Base-by-base conservation (phyloP, 495 filamentous ascomycete species). In the Astrocystis sublimbata region DNA sequence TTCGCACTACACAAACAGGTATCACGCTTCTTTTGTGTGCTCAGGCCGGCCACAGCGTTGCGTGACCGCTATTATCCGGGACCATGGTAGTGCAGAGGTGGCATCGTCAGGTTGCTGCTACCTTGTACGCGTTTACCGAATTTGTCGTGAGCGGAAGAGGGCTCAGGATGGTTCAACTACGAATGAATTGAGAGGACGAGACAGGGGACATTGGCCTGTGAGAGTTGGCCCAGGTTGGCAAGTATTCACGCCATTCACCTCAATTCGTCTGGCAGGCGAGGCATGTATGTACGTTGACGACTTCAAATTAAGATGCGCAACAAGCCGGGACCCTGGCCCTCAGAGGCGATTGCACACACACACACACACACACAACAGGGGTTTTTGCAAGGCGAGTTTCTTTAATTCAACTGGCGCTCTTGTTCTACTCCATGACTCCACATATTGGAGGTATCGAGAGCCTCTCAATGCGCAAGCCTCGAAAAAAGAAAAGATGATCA, bases 271-370 rank as follows among this genome's bases (percentile, higher is more conserved):
- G 70, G 70, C 65, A 70, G 70, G 70, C 70, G 65, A n/a, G n/a
- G n/a, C n/a, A n/a, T n/a, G n/a, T n/a, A n/a, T n/a, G n/a, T n/a
- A 62, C 63, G 63, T 64, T 36, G 49, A 67, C 68, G 68, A 70
- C 59, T 59, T 72, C 70, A 70, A 72, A 72, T 72, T 70, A 65
- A 72, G 70, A 72, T 70, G 70, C 65, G 70, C 70, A 67, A 60
- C 63, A 65, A 63, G 62, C 68, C 61, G 66, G 68, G 69, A 50
- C 58, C 70, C 65, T 68, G 60, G 69, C 61, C 49, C 45, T 35
- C 61, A 52, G 61, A 58, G 60, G 57, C 62, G 64, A 70, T 68
- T 65, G 33, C 47, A 64, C 65, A 38, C 40, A 17, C n/a, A n/a
- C n/a, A n/a, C n/a, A n/a, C n/a, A n/a, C n/a, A 17, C 40, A 56